phyloP scores from a whole-genome alignment of 1,284 basidiomycete species.

The Cutaneotrichosporon sp. region DNA sequence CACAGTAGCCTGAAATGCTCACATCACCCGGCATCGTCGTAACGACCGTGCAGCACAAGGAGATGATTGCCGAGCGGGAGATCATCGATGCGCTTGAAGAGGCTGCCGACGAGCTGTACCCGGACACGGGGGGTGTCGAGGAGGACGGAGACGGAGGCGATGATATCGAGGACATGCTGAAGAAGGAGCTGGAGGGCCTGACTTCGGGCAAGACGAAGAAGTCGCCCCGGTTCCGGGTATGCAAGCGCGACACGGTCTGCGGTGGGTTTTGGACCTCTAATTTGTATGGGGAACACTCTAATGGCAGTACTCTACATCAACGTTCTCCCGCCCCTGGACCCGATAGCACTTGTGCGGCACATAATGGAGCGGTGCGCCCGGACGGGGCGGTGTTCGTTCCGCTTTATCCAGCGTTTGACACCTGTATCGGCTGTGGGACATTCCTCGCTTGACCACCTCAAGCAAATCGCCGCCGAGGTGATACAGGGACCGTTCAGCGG shows the following conservation, averaged over 20 bases:
- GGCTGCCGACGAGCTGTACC: conserved; percentile 43
- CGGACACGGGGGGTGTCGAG: conserved; percentile 25
- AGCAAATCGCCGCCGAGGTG: conserved; percentile 17
- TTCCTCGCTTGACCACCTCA: conserved; percentile 28
- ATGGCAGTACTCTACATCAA: conserved; percentile 31
- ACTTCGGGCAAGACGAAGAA: conserved; percentile 20
- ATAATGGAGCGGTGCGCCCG: conserved; percentile 36
- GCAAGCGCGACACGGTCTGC: conserved; percentile 25
- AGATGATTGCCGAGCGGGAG: conserved; percentile 39
- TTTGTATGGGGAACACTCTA: background rate
- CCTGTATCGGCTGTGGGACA: conserved; percentile 26
- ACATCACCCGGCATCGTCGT: conserved; percentile 33
- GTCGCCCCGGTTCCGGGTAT: conserved; percentile 35
- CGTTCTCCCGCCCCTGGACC: conserved; percentile 20
- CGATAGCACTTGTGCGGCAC: conserved; percentile 25
- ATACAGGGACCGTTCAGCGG: conserved; percentile 11
- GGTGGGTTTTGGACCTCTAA: conserved; percentile 19
- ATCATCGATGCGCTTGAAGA: conserved; percentile 37
- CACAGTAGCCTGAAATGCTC: conserved; percentile 39
- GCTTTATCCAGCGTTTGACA: conserved; percentile 34
- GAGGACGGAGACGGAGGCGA: conserved; percentile 25
- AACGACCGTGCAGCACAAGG: conserved; percentile 37
- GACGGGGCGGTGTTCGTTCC: conserved; percentile 32
- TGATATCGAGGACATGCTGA: conserved; percentile 39
- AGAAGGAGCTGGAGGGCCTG: conserved; percentile 36